These are phyloP conservation scores for Trypanosoma vivax DNA, from an alignment of 208 protist genomes.

Conservation along the genomic window DNA sequence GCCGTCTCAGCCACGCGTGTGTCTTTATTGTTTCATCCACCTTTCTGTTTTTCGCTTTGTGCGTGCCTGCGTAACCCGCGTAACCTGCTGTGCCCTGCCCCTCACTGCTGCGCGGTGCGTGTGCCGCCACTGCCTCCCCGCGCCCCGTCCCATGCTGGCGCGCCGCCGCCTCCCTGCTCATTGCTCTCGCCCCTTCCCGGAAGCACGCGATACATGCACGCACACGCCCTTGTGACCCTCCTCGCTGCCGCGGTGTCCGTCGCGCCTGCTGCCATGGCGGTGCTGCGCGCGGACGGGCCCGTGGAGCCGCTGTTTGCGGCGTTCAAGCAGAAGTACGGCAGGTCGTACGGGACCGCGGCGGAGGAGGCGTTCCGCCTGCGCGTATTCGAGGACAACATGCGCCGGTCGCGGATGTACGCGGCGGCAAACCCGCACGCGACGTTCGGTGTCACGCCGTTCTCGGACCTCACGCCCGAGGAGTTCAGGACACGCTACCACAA, in stretches of 20 bases:
- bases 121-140: too few relatives aligned
- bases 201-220: too few relatives aligned
- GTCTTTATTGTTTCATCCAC: too few relatives aligned
- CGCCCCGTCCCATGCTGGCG: too few relatives aligned
- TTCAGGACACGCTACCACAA: conserved; percentile 37
- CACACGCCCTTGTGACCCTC: background rate
- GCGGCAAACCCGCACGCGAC: conserved; percentile 42
- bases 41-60: too few relatives aligned
- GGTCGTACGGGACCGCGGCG: conserved; percentile 42
- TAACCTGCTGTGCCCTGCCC: too few relatives aligned
- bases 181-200: too few relatives aligned
- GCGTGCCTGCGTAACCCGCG: too few relatives aligned
- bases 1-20: too few relatives aligned
- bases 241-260: conserved; percentile 7
- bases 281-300: conserved; percentile 7
- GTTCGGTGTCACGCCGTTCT: conserved; percentile 55
- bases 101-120: too few relatives aligned
- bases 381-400: conserved; percentile 64
- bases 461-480: conserved; percentile 51
- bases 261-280: conserved; percentile 4
- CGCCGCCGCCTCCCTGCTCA: too few relatives aligned
- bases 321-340: conserved; percentile 68
- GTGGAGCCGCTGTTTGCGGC: conserved; percentile 28
- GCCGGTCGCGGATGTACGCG: conserved; percentile 13
- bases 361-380: conserved; percentile 45